These are phyloP conservation scores for Datura wrightii DNA, from an alignment of 257 asterid genomes.

Conservation along the genomic window DNA sequence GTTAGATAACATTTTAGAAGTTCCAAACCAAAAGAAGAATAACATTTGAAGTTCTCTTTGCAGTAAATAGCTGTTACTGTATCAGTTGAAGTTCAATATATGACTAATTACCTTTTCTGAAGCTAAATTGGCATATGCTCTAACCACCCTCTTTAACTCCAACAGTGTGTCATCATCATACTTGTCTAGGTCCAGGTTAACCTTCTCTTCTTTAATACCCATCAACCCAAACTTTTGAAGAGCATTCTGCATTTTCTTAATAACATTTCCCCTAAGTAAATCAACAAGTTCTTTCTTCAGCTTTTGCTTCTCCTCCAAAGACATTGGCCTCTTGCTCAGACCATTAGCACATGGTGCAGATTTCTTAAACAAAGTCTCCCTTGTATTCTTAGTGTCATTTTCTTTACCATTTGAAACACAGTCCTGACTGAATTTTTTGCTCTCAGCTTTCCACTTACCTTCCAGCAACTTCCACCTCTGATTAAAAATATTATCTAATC, in stretches of 20 bases:
- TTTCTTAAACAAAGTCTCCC: constrained; percentile 32
- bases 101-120: constrained; percentile 43
- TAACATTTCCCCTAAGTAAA: constrained; percentile 44
- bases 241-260: constrained; percentile 41
- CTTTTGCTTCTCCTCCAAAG: constrained; percentile 50
- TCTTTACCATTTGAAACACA: constrained; percentile 30
- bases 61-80: not conserved
- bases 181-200: constrained; percentile 37
- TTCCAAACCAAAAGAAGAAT: not conserved
- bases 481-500: constrained; percentile 48
- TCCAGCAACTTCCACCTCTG: constrained; percentile 64
- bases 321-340: constrained; percentile 40
- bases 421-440: constrained; percentile 36
- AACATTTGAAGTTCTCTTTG: not conserved
- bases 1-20: not conserved
- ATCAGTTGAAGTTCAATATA: not conserved
- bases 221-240: constrained; percentile 40
- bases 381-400: constrained; percentile 38
- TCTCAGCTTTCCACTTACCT: constrained; percentile 45
- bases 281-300: constrained; percentile 50
- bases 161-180: constrained; percentile 50
- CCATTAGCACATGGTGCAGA: constrained; percentile 33
- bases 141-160: constrained; percentile 55
- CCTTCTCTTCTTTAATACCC: constrained; percentile 32
- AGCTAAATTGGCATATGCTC: constrained; percentile 37